A percentile compares a stretch with the other conserved stretches of the same genome.
Evolutionary conservation across 371 early-diverging fungal species (phyloP).

Genomic region (Mortierella polycephala): DNA sequence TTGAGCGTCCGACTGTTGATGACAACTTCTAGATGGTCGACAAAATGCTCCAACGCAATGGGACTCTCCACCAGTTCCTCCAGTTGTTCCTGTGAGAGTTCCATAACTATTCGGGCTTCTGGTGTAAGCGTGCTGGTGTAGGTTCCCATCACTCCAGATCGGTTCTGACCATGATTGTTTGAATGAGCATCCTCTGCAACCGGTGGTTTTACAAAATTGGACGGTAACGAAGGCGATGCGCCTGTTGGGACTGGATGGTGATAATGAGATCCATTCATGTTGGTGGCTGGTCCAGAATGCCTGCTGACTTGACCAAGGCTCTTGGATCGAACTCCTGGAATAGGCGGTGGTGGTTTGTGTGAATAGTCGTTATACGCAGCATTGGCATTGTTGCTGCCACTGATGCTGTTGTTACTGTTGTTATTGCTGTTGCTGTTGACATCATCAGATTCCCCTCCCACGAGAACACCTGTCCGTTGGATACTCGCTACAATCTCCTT

Average conservation of each 20-base stretch:
- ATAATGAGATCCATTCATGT: slow-evolving; percentile 23
- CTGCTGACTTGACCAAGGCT: slow-evolving; percentile 20
- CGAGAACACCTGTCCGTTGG: slow-evolving; percentile 57
- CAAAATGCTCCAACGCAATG: slow-evolving; percentile 66
- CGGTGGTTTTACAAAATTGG: not conserved
- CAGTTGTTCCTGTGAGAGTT: slow-evolving; percentile 53
- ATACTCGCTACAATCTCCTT: slow-evolving; percentile 63
- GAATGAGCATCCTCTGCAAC: slow-evolving; percentile 5
- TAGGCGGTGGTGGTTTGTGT: slow-evolving; percentile 52
- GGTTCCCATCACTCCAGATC: not conserved
- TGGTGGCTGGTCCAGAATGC: slow-evolving; percentile 11
- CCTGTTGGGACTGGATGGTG: not conserved
- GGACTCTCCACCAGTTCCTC: slow-evolving; percentile 64
- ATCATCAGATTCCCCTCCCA: slow-evolving; percentile 9
- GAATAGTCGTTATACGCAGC: slow-evolving; percentile 38
- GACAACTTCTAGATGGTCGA: slow-evolving; percentile 65
- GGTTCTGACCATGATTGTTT: slow-evolving; percentile 14
- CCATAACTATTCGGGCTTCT: slow-evolving; percentile 47
- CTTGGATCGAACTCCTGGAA: slow-evolving; percentile 43
- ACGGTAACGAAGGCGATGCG: not conserved
- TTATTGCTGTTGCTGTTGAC: not conserved
- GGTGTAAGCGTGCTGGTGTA: slow-evolving; percentile 17
- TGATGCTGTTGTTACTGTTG: slow-evolving; percentile 7
- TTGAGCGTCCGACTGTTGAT: slow-evolving; percentile 62
- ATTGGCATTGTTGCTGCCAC: slow-evolving; percentile 1